Evolutionary conservation across 306 rosid genomes (phyloP), one percentile per base, ranked within the genome.

Genomic region (Hippophae tibetana): DNA sequence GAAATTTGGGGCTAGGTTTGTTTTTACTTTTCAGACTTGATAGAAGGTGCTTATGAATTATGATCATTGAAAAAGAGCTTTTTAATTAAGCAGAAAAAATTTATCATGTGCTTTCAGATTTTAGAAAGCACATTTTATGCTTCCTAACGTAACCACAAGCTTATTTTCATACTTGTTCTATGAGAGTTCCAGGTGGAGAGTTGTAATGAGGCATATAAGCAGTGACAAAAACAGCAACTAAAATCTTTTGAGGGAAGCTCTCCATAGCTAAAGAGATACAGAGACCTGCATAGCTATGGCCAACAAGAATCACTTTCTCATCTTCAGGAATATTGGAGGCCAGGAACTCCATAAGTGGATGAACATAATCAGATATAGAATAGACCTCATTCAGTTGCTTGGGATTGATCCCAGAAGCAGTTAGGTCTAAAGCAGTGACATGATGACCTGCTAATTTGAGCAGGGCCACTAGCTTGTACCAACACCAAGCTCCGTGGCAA

Each of bases 401-500:
- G 25, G 74, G 60, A 13, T 76, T 54, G 62, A 82, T 57, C 6
- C 87, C 84, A 9, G 69, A 58, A 56, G 76, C 82, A 47, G 48
- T 74, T 43, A 82, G 62, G 45, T 82, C 87, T 52, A 76, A 8
- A 8, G 82, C 69, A 0, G 82, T 79, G 54, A 49, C 82, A 5
- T 70, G 68, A 57, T 79, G 84, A 10, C 84, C 76, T 3, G 25
- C 41, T 1, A 66, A 27, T 51, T 58, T 69, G 56, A 82, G 63
- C 11, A 73, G 56, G 43, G 69, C 31, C 9, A 61, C 57, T 5
- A 82, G 72, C 65, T 76, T 82, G 63, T 70, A 78, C 84, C 84
- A 82, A 10, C 82, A 70, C 88, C 88, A 82, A n/a, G 84, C 78
- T 18, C 82, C 88, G 44, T 76, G 78, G 60, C 84, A 43, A 13